Conservation (phyloP, 352 stramenopile species). For the Globisporangium megalacanthum region DNA sequence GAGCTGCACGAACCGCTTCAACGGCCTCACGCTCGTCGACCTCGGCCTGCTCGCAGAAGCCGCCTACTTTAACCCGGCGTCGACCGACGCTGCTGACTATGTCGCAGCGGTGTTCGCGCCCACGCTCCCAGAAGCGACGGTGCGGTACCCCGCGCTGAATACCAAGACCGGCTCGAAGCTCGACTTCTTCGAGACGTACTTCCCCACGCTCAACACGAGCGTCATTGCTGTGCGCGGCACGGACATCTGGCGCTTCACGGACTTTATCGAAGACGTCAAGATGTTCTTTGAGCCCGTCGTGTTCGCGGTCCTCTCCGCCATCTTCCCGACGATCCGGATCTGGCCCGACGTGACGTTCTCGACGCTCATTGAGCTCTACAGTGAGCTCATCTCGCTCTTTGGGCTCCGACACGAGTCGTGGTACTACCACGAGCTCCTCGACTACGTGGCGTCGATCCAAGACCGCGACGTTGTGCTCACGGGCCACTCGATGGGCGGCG, state of each 20-base stretch:
- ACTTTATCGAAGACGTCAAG: constrained; percentile 90
- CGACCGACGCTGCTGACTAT: constrained; percentile 63
- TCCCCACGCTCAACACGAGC: constrained; percentile 73
- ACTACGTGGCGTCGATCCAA: constrained; percentile 74
- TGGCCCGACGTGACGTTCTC: constrained; percentile 87
- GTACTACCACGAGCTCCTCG: constrained; percentile 85
- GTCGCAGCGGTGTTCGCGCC: constrained; percentile 60
- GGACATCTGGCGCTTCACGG: constrained; percentile 86
- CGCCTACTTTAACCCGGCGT: constrained; percentile 86
- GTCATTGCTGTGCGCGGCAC: constrained; percentile 86
- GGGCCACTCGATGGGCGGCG: constrained; percentile 86
- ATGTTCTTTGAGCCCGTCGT: constrained; percentile 90
- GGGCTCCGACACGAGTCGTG: constrained; percentile 84
- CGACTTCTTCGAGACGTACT: constrained; percentile 81
- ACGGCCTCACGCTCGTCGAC: constrained; percentile 73
- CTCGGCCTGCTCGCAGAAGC: constrained; percentile 82
- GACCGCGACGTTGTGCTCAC: constrained; percentile 83
- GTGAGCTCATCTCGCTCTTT: constrained; percentile 82
- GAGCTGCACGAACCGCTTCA: constrained; percentile 72
- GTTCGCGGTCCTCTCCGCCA: constrained; percentile 80
- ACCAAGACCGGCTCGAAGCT: constrained; percentile 80
- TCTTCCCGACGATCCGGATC: constrained; percentile 91
- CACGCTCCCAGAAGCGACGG: constrained; percentile 34
- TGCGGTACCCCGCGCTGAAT: constrained; percentile 66
- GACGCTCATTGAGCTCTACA: constrained; percentile 82